A percentile compares a stretch with the other conserved stretches of the same genome.
Conservation (phyloP, 768 basidiomycete genomes). For the Chiua virens region DNA sequence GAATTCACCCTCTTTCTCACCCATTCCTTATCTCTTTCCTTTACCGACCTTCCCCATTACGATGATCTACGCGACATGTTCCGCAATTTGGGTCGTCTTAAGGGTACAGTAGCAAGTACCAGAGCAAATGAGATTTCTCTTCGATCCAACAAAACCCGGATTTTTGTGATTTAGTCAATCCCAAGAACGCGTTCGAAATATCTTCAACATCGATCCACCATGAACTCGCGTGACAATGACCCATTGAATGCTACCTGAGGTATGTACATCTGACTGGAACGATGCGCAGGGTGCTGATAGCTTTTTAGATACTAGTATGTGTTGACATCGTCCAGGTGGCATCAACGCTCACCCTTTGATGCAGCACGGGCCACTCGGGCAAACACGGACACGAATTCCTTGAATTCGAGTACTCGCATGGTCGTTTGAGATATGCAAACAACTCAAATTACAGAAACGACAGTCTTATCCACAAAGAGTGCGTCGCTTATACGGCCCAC, state of each 20-base stretch:
- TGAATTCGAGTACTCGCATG: slow-evolving; percentile 97
- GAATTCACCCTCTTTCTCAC: too few species aligned
- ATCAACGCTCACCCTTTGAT: background rate
- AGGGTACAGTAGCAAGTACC: background rate
- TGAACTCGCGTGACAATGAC: slow-evolving; percentile 53
- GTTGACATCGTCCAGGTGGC: background rate
- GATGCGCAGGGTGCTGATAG: slow-evolving; percentile 13
- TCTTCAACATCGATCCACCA: slow-evolving; percentile 20
- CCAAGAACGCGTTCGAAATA: background rate
- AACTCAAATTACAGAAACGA: slow-evolving; percentile 99
- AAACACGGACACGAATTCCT: slow-evolving; percentile 98
- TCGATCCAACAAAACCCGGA: slow-evolving; percentile 21
- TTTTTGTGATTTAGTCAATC: background rate
- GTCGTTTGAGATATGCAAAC: slow-evolving; percentile 95
- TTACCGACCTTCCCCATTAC: too few species aligned
- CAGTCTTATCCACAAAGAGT: slow-evolving; percentile 98
- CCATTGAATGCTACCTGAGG: slow-evolving; percentile 85
- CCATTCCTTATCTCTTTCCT: too few species aligned
- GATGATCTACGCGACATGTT: too few species aligned
- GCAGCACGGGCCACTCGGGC: slow-evolving; percentile 89
- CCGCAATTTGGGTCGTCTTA: slow-evolving; percentile 48
- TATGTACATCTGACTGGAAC: slow-evolving; percentile 28
- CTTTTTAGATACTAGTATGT: slow-evolving; percentile 52
- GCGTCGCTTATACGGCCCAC: slow-evolving; percentile 33
- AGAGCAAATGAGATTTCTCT: background rate